phyloP scores from a whole-genome alignment of 148 eudicot species.

The Cornus controversa region DNA sequence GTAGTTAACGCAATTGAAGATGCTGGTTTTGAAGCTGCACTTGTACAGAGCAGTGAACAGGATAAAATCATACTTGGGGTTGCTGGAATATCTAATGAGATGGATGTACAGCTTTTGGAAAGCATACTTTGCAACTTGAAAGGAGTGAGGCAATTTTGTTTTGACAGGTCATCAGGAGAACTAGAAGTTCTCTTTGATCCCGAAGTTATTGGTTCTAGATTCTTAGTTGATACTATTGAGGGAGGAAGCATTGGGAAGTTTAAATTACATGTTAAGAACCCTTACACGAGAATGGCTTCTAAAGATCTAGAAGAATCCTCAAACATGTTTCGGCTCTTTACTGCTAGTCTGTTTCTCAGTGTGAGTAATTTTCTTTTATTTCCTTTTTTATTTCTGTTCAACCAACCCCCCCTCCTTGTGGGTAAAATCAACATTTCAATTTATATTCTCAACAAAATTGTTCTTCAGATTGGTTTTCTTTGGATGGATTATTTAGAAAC shows the following conservation, averaged over 20 bases:
- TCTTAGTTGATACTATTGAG: conserved; percentile 75
- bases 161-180: conserved; percentile 55
- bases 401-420: too few species aligned
- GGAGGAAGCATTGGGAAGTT: conserved; percentile 59
- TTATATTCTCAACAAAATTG: not conserved
- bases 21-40: conserved; percentile 95
- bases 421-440: too few species aligned
- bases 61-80: conserved; percentile 68
- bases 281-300: conserved; percentile 77
- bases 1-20: conserved; percentile 87
- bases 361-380: conserved; percentile 45
- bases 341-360: conserved; percentile 74
- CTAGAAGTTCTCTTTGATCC: conserved; percentile 88
- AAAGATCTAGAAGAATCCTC: conserved; percentile 83
- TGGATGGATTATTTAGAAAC: conserved; percentile 7
- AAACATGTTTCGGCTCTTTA: conserved; percentile 78
- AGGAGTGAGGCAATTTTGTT: conserved; percentile 63
- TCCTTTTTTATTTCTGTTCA: too few species aligned
- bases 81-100: conserved; percentile 53
- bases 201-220: conserved; percentile 71
- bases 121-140: conserved; percentile 59
- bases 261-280: conserved; percentile 75
- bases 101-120: conserved; percentile 62
- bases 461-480: conserved; percentile 7
- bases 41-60: conserved; percentile 91